Evolutionary conservation across 202 grass and related monocot genomes (phyloP), one percentile per base, ranked within the genome.

Genomic region (Elaeis oleifera): DNA sequence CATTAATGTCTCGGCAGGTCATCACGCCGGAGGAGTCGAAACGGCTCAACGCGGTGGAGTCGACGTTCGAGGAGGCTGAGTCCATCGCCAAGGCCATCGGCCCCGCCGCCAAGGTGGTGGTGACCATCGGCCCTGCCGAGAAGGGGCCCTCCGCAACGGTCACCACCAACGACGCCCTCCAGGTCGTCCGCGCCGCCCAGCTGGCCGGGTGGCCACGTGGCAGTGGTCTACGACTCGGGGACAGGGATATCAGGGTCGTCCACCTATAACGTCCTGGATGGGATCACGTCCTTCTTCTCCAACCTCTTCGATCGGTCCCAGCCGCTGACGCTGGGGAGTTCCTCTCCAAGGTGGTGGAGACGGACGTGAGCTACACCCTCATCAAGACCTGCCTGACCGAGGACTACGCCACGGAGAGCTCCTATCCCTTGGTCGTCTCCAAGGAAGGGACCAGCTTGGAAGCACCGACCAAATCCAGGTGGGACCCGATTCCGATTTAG

Each of bases 1-100:
- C 36, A 44, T 13, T 3, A 44, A 44, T 44, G 3, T 44, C 36
- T 52, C 14, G 1, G 16, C 67, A 82, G 68, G 67, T 96, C 61
- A 91, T 96, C 21, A 77, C 92, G 22, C 84, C 87, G 0, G 70
- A 36, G 49, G 92, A 96, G 60, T 79, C 84, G 44, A 86, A 79
- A 49, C 56, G 77, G 56, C 63, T 91, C 23, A 91, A 96, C 39
- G 87, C 92, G 4, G 87, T 96, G 18, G 71, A 89, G 71, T 83
- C 87, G 28, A 28, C 19, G 61, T 86, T 79, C 18, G 62, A 56
- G 19, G 84, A 96, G 55, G 69, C 79, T 2, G 84, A 89, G 59
- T 68, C 87, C 16, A 96, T 96, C 53, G 84, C 92, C 36, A 91
- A 96, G 87, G 78, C 92, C 79, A 96, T 91, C 64, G 92, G 84